Base-by-base conservation (phyloP, 2,329 filamentous ascomycete species). In the Aspergillus pseudotamarii region DNA sequence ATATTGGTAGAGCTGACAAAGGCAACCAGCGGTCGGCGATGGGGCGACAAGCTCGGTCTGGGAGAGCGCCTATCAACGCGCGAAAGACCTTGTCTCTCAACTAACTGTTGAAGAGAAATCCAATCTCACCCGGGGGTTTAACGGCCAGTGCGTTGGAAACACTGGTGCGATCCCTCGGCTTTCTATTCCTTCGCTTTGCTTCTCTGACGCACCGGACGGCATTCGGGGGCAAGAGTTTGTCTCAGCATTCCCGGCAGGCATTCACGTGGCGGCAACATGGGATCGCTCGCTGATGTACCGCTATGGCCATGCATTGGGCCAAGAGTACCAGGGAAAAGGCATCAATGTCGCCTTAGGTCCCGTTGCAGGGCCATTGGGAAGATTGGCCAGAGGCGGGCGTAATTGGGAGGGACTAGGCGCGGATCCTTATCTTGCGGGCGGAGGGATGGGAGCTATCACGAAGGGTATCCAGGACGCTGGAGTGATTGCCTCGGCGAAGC, bases 101-200 rank as follows among this genome's bases (percentile, higher is more conserved):
- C 53, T 68, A 50, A 65, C 66, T 0, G 28, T 61, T 6, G 66
- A 65, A 2, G 66, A 66, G 41, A 68, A 68, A 58, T 50, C 57
- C 19, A 63, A 65, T 51, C 48, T 68, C 2, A 66, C 64, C 4
- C 58, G 59, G 2, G 66, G 66, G 0, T 41, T 36, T 6, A 19
- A 43, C 1, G 65, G 65, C 2, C 61, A 43, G 11, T 63, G 57
- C 12, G 62, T 59, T 12, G 62, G 61, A 1, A 67, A 65, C 32
- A 60, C 46, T 1, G 55, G 55, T 3, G 56, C 57, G 9, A 60
- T 59, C 2, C 63, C 62, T 3, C 57, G 65, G 2, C 43, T 68
- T 19, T 58, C 60, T 1, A 66, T 61, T 26, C 61, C 63, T 0
- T 62, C 63, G 0, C 55, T 68, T 3, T 68, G 66, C 38, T 48